Evolutionary conservation across 495 filamentous ascomycete genomes (phyloP).

Genomic region (Annulohypoxylon moriforme): DNA sequence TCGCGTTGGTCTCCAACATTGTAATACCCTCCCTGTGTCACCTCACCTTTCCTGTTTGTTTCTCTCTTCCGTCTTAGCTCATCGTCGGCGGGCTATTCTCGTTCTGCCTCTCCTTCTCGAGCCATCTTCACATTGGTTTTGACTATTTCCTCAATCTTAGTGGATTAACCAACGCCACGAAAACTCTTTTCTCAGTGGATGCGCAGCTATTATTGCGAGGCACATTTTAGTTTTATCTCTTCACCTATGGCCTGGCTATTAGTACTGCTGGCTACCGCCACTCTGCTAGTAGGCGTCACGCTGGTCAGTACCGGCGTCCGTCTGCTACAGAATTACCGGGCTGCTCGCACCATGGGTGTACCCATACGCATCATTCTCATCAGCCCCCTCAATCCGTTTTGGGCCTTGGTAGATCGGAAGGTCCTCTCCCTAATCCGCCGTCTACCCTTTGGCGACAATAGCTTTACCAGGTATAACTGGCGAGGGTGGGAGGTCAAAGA

Average conservation of each 20-base stretch:
- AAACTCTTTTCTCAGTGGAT: not conserved
- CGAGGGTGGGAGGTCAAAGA: constrained; percentile 53
- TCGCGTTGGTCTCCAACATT: too few species aligned
- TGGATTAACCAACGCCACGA: constrained; percentile 1
- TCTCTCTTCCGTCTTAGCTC: too few species aligned
- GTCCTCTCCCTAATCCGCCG: constrained; percentile 32
- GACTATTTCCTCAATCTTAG: not conserved
- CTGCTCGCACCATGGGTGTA: constrained; percentile 48
- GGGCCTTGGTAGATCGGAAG: constrained; percentile 44
- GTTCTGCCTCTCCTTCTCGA: too few species aligned
- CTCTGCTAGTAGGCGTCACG: not conserved
- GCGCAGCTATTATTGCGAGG: too few species aligned
- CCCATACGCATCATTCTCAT: constrained; percentile 54
- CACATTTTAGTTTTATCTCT: constrained; percentile 9
- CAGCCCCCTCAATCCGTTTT: constrained; percentile 47
- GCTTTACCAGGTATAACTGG: constrained; percentile 49
- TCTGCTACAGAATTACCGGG: constrained; percentile 37
- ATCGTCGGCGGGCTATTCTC: too few species aligned
- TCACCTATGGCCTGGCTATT: constrained; percentile 11
- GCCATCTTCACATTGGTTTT: too few species aligned
- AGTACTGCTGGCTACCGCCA: not conserved
- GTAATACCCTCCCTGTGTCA: too few species aligned
- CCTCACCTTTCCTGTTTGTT: too few species aligned
- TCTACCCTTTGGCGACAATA: constrained; percentile 47
- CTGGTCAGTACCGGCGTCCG: not conserved